Percentiles rank a stretch among this genome's conserved stretches.
Evolutionary conservation across 352 stramenopile species (phyloP).

Genomic region (Phytophthora colocasiae): DNA sequence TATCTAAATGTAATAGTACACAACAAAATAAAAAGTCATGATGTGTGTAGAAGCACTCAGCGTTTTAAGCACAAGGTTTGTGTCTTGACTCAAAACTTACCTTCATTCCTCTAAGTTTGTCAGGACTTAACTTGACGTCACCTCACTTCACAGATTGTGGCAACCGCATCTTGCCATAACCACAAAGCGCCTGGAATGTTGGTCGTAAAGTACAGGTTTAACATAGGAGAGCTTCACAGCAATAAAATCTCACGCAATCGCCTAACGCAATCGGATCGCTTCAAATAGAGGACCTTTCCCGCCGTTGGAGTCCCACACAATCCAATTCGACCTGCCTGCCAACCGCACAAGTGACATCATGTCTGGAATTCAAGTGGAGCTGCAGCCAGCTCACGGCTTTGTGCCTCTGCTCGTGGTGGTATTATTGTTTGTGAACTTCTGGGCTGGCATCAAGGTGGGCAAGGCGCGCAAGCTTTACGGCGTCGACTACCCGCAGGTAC

Average conservation of each 20-base stretch:
- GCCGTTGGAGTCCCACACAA: not conserved
- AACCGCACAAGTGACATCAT: not conserved
- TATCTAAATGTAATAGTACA: slow-evolving; percentile 15
- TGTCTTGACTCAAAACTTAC: too few species aligned
- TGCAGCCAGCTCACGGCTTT: slow-evolving; percentile 17
- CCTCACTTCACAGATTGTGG: not conserved
- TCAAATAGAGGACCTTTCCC: not conserved
- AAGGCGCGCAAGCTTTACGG: slow-evolving; percentile 17
- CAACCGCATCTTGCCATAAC: not conserved
- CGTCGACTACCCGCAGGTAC: slow-evolving; percentile 21
- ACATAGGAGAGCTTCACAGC: too few species aligned
- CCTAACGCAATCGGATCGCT: not conserved
- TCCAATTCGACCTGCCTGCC: not conserved
- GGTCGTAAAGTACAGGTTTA: not conserved
- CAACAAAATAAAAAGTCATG: slow-evolving; percentile 3
- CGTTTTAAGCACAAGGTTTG: too few species aligned
- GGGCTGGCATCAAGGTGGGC: slow-evolving; percentile 7
- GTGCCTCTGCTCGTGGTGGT: slow-evolving; percentile 21
- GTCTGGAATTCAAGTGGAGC: slow-evolving; percentile 15
- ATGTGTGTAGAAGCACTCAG: not conserved
- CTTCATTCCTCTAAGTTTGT: too few species aligned
- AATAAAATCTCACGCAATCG: not conserved
- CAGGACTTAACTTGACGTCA: not conserved
- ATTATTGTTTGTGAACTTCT: slow-evolving; percentile 17
- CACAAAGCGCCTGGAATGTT: not conserved